Evolutionary conservation across 2,329 filamentous ascomycete species (phyloP).

Genomic region (Aspergillus fumigatiaffinis): DNA sequence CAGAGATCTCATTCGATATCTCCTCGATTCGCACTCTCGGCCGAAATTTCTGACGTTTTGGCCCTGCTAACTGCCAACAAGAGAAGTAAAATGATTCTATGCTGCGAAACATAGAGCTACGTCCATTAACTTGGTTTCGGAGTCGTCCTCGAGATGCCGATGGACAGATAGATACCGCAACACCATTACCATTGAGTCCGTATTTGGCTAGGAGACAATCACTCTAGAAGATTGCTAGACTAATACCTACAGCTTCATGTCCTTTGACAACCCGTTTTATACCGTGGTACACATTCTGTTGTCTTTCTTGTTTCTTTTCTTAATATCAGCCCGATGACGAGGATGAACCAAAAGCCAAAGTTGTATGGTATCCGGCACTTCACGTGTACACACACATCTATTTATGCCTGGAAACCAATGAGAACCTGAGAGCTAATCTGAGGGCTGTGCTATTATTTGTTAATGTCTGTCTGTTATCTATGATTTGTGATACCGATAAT

Average conservation of each 20-base stretch:
- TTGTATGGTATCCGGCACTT: conserved; percentile 41
- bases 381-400: conserved; percentile 5
- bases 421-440: conserved; percentile 47
- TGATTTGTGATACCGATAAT: neutral
- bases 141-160: neutral
- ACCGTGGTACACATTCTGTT: neutral
- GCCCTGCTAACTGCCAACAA: neutral
- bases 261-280: neutral
- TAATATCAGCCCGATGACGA: conserved; percentile 36
- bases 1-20: neutral
- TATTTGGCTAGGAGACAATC: neutral
- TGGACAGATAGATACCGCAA: neutral
- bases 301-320: neutral
- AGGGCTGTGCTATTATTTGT: conserved; percentile 23
- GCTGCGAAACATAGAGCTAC: neutral
- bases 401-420: conserved; percentile 39
- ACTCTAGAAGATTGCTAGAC: neutral
- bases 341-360: conserved; percentile 42
- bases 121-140: neutral
- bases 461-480: neutral
- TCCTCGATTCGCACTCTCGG: neutral
- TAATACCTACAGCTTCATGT: neutral
- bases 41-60: neutral
- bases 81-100: neutral
- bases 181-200: neutral